These are phyloP conservation scores for Dactylorhiza incarnata DNA, from an alignment of 106 monocot genomes.

Conservation along the genomic window DNA sequence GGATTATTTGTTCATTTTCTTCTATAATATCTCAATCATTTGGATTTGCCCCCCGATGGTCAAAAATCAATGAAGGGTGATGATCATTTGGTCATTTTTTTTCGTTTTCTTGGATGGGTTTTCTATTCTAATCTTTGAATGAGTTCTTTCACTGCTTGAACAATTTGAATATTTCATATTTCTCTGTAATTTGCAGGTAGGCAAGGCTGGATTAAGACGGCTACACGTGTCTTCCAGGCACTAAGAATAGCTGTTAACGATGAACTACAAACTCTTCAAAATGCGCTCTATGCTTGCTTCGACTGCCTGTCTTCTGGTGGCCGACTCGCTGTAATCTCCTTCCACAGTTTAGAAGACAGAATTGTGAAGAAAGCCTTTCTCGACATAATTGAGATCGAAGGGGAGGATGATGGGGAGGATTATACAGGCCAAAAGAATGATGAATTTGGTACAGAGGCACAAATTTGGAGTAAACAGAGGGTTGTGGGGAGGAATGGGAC, in stretches of 20 bases:
- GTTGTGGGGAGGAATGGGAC: conserved; percentile 50
- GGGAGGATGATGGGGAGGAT: conserved; percentile 8
- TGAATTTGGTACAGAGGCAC: conserved; percentile 14
- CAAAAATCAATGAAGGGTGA: too few relatives aligned
- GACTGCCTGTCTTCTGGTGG: conserved; percentile 81
- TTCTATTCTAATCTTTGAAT: background rate
- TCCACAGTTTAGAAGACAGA: conserved; percentile 95
- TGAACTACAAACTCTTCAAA: conserved; percentile 65
- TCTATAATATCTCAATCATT: too few relatives aligned
- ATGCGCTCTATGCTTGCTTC: conserved; percentile 67
- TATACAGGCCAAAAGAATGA: background rate
- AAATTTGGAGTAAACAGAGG: conserved; percentile 51
- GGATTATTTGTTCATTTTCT: too few relatives aligned
- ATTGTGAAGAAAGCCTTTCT: conserved; percentile 91
- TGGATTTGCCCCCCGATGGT: too few relatives aligned
- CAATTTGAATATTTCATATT: background rate
- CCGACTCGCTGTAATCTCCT: conserved; percentile 87
- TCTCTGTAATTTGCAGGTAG: conserved; percentile 47
- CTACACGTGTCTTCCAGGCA: conserved; percentile 91
- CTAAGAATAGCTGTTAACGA: conserved; percentile 91
- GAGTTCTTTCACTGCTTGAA: background rate
- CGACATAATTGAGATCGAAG: conserved; percentile 39
- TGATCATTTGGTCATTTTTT: too few relatives aligned
- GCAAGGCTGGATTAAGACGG: conserved; percentile 94
- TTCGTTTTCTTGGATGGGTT: background rate